Conservation (phyloP, 2,329 filamentous ascomycete genomes). For the Penicillium fuscoglaucum region DNA sequence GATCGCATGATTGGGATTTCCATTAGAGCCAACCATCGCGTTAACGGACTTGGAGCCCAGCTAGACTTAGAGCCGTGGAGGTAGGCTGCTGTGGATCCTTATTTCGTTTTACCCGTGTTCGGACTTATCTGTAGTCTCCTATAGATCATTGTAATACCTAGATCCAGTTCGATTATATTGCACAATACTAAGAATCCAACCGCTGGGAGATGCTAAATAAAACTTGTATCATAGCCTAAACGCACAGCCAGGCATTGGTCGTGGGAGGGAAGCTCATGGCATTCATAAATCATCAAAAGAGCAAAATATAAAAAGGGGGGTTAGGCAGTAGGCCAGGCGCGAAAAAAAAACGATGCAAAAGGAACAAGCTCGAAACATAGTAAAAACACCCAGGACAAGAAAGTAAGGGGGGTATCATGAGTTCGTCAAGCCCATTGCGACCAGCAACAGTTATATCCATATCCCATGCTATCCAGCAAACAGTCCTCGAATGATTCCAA, state of each 20-base stretch:
- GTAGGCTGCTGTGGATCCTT: too few relatives aligned
- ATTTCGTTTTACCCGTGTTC: too few relatives aligned
- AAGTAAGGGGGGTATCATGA: constrained; percentile 7
- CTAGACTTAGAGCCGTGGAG: not conserved
- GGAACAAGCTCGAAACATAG: not conserved
- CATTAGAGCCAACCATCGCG: too few relatives aligned
- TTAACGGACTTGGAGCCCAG: not conserved
- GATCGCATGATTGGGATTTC: too few relatives aligned
- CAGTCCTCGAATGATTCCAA: not conserved
- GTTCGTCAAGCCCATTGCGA: constrained; percentile 8
- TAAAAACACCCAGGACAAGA: not conserved
- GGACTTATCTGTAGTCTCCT: not conserved
- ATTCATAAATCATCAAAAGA: constrained; percentile 15
- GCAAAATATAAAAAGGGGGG: not conserved
- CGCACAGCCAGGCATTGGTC: not conserved
- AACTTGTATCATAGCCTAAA: constrained; percentile 9
- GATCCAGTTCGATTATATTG: not conserved
- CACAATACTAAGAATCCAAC: not conserved
- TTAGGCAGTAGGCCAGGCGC: not conserved
- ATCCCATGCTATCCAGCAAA: constrained; percentile 5
- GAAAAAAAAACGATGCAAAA: not conserved
- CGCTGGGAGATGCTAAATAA: constrained; percentile 2
- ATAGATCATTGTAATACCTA: not conserved
- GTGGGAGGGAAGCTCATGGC: constrained; percentile 7
- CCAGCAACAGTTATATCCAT: constrained; percentile 10